phyloP scores from a whole-genome alignment of 2,329 filamentous ascomycete genomes.

The Pseudonectria foliicola region DNA sequence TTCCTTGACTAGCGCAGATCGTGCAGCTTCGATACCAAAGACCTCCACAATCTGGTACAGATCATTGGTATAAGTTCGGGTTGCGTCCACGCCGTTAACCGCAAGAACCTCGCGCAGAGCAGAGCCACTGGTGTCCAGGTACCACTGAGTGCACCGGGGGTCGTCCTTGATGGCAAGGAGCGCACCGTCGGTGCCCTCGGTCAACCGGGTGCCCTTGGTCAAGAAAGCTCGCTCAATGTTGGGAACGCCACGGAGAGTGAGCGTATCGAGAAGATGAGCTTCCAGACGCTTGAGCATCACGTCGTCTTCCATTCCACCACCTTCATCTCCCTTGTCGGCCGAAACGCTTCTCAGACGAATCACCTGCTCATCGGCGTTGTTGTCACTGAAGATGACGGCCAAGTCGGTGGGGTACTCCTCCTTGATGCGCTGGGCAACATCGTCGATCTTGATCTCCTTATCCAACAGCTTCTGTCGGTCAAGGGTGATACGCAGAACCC shows the following conservation, averaged over 20 bases:
- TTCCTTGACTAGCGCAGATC: slow-evolving; percentile 79
- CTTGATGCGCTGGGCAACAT: slow-evolving; percentile 86
- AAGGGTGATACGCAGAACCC: slow-evolving; percentile 88
- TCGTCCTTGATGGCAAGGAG: slow-evolving; percentile 69
- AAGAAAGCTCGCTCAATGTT: slow-evolving; percentile 91
- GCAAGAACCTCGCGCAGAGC: slow-evolving; percentile 76
- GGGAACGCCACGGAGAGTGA: slow-evolving; percentile 83
- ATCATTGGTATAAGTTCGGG: slow-evolving; percentile 86
- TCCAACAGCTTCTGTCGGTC: slow-evolving; percentile 93
- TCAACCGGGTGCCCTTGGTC: slow-evolving; percentile 67
- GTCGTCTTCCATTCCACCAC: slow-evolving; percentile 67
- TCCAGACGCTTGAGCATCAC: slow-evolving; percentile 89
- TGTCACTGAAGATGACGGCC: slow-evolving; percentile 93
- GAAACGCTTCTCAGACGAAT: slow-evolving; percentile 81
- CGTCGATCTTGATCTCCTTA: slow-evolving; percentile 84
- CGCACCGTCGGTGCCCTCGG: slow-evolving; percentile 62
- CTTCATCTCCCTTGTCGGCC: slow-evolving; percentile 66
- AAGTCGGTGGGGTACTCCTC: slow-evolving; percentile 78
- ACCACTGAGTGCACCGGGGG: slow-evolving; percentile 80
- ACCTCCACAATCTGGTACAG: slow-evolving; percentile 92
- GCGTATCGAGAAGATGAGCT: slow-evolving; percentile 80
- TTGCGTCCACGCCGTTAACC: slow-evolving; percentile 81
- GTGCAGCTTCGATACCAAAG: slow-evolving; percentile 92
- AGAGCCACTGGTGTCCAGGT: slow-evolving; percentile 89
- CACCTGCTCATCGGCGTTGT: slow-evolving; percentile 92